phyloP scores from a whole-genome alignment of 768 basidiomycete genomes.

The Auricularia sp. region DNA sequence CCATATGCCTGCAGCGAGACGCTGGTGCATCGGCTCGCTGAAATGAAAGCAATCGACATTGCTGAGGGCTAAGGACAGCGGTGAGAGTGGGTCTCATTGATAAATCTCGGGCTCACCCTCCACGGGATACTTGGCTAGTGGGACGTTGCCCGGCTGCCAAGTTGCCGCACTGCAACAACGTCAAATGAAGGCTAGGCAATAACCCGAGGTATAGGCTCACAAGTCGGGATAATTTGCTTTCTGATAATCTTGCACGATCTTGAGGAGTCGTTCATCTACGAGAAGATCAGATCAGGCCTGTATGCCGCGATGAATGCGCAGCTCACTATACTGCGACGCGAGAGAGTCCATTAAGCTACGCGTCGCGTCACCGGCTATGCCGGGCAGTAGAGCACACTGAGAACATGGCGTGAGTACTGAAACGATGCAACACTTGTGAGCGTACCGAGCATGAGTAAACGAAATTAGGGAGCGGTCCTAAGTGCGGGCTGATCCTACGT shows the following conservation, averaged over 20 bases:
- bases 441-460: slow-evolving; percentile 8
- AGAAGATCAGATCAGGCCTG: background rate
- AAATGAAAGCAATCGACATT: background rate
- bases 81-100: background rate
- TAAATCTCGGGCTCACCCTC: slow-evolving; percentile 5
- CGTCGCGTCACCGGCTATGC: slow-evolving; percentile 5
- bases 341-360: slow-evolving; percentile 9
- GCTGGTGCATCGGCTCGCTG: background rate
- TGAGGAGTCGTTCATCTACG: slow-evolving; percentile 6
- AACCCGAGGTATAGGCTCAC: background rate
- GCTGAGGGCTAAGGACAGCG: background rate
- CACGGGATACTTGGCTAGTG: slow-evolving; percentile 8
- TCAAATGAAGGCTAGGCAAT: background rate
- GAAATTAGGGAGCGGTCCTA: background rate
- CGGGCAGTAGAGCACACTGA: slow-evolving; percentile 10
- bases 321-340: slow-evolving; percentile 2
- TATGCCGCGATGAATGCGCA: background rate
- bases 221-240: slow-evolving; percentile 8
- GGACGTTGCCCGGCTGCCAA: slow-evolving; percentile 9
- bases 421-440: background rate
- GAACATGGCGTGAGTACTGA: background rate
- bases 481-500: background rate
- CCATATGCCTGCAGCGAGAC: background rate
- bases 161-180: slow-evolving; percentile 6
- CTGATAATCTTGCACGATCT: slow-evolving; percentile 10